Conservation (phyloP, 2,329 filamentous ascomycete genomes). For the Trichoderma oligosporum region DNA sequence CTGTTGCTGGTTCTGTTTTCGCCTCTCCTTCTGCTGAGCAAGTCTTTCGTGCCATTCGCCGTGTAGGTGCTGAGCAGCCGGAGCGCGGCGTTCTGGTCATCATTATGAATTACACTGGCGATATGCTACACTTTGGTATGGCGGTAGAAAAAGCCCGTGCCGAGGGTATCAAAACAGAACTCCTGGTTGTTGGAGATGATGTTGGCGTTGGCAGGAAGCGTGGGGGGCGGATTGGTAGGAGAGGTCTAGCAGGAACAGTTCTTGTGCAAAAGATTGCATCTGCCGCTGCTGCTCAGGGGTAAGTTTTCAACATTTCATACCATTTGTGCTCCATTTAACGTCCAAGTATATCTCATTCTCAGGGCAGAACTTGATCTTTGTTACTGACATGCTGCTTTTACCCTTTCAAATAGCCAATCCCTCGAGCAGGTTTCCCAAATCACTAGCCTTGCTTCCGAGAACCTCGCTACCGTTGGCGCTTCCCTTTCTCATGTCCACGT, state of each 20-base stretch:
- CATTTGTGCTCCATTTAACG: neutral
- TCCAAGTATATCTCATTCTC: no score
- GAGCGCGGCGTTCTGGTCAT: constrained; percentile 65
- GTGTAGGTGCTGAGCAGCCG: constrained; percentile 47
- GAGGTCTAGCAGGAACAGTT: constrained; percentile 66
- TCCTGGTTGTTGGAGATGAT: constrained; percentile 71
- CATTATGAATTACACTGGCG: constrained; percentile 72
- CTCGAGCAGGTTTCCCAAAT: constrained; percentile 43
- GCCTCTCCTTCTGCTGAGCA: constrained; percentile 71
- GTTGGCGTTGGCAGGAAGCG: constrained; percentile 64
- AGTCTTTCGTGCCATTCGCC: constrained; percentile 60
- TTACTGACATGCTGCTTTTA: neutral
- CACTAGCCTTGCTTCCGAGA: constrained; percentile 44
- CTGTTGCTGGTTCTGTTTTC: constrained; percentile 71
- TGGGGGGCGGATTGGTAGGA: constrained; percentile 66
- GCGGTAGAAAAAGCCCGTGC: constrained; percentile 70
- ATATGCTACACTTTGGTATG: constrained; percentile 71
- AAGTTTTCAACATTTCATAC: neutral
- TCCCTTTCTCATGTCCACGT: constrained; percentile 53
- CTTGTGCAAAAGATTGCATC: constrained; percentile 63
- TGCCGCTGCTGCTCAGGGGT: constrained; percentile 46
- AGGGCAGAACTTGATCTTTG: no score
- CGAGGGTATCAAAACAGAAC: constrained; percentile 55
- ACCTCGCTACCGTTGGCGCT: constrained; percentile 50
- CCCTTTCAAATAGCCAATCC: constrained; percentile 9